Evolutionary conservation across 106 monocot genomes (phyloP).

Genomic region (Xerophyta viscosa): DNA sequence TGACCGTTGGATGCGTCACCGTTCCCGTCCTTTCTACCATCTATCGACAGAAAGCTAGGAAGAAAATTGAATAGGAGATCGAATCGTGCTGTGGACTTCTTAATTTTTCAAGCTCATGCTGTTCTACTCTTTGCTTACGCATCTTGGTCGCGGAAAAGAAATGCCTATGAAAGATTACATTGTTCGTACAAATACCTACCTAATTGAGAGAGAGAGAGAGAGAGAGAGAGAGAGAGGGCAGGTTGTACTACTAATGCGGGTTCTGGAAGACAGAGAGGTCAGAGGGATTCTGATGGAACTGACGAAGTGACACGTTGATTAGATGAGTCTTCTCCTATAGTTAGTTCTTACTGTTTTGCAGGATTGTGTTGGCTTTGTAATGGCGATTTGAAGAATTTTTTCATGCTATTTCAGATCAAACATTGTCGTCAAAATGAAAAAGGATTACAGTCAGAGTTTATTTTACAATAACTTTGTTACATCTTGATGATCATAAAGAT

Average conservation of each 20-base stretch:
- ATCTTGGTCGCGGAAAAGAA: no score
- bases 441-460: no score
- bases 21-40: neutral
- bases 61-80: neutral
- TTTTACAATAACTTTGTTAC: no score
- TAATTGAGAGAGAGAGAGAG: no score
- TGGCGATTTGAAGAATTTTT: no score
- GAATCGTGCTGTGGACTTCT: neutral
- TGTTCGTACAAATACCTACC: no score
- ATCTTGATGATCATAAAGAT: no score
- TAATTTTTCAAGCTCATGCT: no score
- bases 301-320: conserved; percentile 7
- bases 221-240: neutral
- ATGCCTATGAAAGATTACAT: no score
- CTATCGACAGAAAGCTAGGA: neutral
- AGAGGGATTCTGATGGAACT: conserved; percentile 2
- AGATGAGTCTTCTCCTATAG: neutral
- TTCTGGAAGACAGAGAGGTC: neutral
- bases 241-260: neutral
- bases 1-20: neutral
- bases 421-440: neutral
- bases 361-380: no score
- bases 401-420: conserved; percentile 10
- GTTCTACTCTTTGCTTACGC: no score
- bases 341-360: neutral